These are phyloP conservation scores for Nepenthes gracilis DNA, from an alignment of 148 eudicot genomes.

Conservation along the genomic window DNA sequence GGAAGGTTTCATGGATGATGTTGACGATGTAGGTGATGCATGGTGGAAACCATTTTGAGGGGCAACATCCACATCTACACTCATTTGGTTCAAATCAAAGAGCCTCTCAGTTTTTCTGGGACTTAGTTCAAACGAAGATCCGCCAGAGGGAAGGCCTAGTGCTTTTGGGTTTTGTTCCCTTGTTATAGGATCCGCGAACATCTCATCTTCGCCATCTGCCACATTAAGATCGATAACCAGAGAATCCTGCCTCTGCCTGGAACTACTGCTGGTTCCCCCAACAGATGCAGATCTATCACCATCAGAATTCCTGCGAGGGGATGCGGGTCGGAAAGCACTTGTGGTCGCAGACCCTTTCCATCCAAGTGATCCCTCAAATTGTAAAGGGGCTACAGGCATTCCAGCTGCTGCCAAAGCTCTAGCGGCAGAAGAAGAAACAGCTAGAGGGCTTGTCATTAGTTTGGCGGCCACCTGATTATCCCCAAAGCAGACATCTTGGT, in stretches of 20 bases:
- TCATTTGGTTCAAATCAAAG: conserved; percentile 60
- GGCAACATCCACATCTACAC: conserved; percentile 48
- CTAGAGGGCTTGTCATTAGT: conserved; percentile 32
- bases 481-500: conserved; percentile 44
- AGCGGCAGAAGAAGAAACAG: conserved; percentile 57
- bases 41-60: conserved; percentile 21
- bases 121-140: conserved; percentile 37
- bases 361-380: conserved; percentile 79
- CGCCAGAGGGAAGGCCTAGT: conserved; percentile 30
- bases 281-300: conserved; percentile 29
- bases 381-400: conserved; percentile 45
- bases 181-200: conserved; percentile 12
- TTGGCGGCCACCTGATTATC: conserved; percentile 30
- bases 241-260: conserved; percentile 37
- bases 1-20: conserved; percentile 57
- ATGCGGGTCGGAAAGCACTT: conserved; percentile 78
- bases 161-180: conserved; percentile 17
- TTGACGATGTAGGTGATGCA: conserved; percentile 55
- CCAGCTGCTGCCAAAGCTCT: conserved; percentile 55
- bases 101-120: conserved; percentile 36
- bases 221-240: conserved; percentile 77
- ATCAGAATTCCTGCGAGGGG: conserved; percentile 47
- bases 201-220: conserved; percentile 44
- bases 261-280: conserved; percentile 37
- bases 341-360: conserved; percentile 97